Base-by-base conservation (phyloP, 2,329 filamentous ascomycete species). In the Stemphylium beticola region DNA sequence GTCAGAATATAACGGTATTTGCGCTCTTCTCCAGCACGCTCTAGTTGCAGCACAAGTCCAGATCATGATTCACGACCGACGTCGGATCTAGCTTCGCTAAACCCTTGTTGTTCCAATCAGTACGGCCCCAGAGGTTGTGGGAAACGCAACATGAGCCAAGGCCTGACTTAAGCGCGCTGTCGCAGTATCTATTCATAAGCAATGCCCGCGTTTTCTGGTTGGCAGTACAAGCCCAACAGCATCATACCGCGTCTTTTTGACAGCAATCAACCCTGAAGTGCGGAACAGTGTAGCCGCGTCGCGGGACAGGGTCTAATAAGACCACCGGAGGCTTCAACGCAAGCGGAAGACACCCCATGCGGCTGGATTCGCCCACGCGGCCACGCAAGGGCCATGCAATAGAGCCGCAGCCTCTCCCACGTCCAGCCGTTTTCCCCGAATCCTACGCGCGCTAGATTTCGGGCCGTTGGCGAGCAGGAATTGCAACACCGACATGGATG, bases 31-130 rank as follows among this genome's bases (percentile, higher is more conserved):
- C 36, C 29, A 46, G 32, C 20, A 17, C 6, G 36, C 49, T 26
- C 15, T 53, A 53, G 49, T 18, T 49, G 45, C 50, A 42, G 50
- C 29, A 14, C 24, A 50, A 26, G 40, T 50, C 44, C 51, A 50
- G 17, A 33, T 44, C 43, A 39, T 38, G 39, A 50, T 33, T 48
- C 51, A 54, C 40, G 45, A 54, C 51, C 51, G 45, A 44, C 51
- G 46, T 49, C 51, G 45, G 31, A 38, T 49, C 47, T 53, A 41
- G 40, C 45, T 38, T 39, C 33, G 33, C 17, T 15, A 20, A 26
- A 36, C 36, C 22, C 44, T 32, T 33, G n/a, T 7, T 14, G 20
- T 22, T 22, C 39, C 51, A 54, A 54, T 54, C 46, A 49, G 37
- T 11, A 29, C 18, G 15, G 5, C 26, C 29, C 29, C 37, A 26